Conservation (phyloP, 2,329 filamentous ascomycete species). For the Phoma sp. region DNA sequence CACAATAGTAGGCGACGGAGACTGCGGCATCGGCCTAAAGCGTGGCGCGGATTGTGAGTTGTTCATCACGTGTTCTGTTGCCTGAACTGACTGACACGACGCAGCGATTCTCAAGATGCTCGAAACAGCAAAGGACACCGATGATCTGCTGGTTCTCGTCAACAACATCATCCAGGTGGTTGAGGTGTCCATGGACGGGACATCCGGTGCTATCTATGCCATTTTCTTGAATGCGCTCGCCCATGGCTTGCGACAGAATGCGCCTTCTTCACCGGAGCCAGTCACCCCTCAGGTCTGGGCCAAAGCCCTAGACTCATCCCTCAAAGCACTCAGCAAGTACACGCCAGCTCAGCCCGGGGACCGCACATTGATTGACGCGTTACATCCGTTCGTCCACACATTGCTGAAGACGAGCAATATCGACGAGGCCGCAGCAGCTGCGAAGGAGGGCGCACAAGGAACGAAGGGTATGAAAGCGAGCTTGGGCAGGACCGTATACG, state of each 20-base stretch:
- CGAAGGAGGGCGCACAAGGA: slow-evolving; percentile 75
- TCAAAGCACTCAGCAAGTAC: slow-evolving; percentile 71
- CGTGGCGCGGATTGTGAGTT: slow-evolving; percentile 75
- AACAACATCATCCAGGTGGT: slow-evolving; percentile 67
- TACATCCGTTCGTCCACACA: slow-evolving; percentile 83
- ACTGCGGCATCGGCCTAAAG: slow-evolving; percentile 86
- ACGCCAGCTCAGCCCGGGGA: slow-evolving; percentile 91
- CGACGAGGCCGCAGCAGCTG: slow-evolving; percentile 75
- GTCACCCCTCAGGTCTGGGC: slow-evolving; percentile 64
- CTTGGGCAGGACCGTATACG: slow-evolving; percentile 82
- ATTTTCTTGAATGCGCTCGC: slow-evolving; percentile 91
- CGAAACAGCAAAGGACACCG: slow-evolving; percentile 52
- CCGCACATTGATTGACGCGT: slow-evolving; percentile 86
- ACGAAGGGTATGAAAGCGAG: slow-evolving; percentile 94
- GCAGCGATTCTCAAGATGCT: slow-evolving; percentile 53
- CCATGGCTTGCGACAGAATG: slow-evolving; percentile 66
- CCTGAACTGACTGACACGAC: slow-evolving; percentile 35
- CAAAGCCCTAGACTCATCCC: slow-evolving; percentile 73
- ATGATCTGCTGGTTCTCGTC: slow-evolving; percentile 66
- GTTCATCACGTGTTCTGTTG: slow-evolving; percentile 41
- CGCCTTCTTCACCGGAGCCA: slow-evolving; percentile 52
- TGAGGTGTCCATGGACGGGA: slow-evolving; percentile 76
- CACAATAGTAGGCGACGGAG: slow-evolving; percentile 87
- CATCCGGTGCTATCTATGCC: slow-evolving; percentile 77
- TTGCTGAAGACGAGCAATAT: slow-evolving; percentile 71